Base-by-base conservation (phyloP, 257 asterid genomes). In the Przewalskia tangutica region DNA sequence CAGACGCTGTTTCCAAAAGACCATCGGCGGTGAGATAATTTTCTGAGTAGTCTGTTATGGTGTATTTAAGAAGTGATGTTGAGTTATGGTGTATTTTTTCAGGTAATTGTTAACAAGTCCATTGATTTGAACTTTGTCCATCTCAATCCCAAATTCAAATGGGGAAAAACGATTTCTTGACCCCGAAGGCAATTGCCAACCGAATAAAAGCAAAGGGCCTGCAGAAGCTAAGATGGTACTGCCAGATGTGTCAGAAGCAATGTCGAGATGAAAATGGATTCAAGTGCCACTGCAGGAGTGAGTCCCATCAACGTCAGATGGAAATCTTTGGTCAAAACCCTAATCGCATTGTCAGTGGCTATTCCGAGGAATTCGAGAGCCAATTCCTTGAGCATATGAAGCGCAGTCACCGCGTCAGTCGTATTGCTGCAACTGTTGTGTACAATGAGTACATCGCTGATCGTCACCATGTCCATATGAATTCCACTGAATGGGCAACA, bases 271-370 rank as follows among this genome's bases (percentile, higher is more conserved):
- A 92, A 86, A 95, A 95, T 81, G 98, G 99, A 17, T 95, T 95
- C 90, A 94, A 95, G 87, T 95, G 99, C 86, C 98, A 95, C 68
- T 94, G 97, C 44, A 94, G 92, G 98, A 92, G 97, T 82, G 98
- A 95, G 83, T 90, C 97, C 3, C 97, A 95, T 88, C 97, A 94
- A 84, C 95, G 98, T 42, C 97, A 95, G 89, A 95, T 95, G 98
- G 92, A 92, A 86, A 89, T 94, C 7, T 95, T 92, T 80, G 99
- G 98, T 18, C 97, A 95, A 83, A 92, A 95, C 84, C 91, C 98
- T 17, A 77, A 85, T 66, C 93, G 97, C 2, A 88, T 95, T 44
- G 82, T 94, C 42, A 87, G 85, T 32, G 98, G 97, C 14, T 95
- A 92, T 86, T 88, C 99, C 0, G 93, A 94, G 60, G 97, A 95